These are phyloP conservation scores for Miscanthus sacchariflorus DNA, from an alignment of 202 grass and related monocot species.

Conservation along the genomic window DNA sequence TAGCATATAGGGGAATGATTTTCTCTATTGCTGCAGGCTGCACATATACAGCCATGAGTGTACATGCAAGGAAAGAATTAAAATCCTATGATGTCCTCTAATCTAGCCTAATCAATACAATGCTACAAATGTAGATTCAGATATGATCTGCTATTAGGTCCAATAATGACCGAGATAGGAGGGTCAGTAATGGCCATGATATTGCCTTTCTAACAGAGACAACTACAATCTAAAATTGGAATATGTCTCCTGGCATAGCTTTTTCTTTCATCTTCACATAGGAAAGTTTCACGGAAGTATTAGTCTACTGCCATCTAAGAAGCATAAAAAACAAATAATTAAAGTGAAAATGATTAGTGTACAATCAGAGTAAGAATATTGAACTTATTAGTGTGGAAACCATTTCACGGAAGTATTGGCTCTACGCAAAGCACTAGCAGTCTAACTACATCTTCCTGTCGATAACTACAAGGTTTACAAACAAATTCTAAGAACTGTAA, in stretches of 20 bases:
- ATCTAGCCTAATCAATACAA: neutral
- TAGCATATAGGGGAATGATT: neutral
- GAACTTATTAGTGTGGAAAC: neutral
- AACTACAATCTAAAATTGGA: neutral
- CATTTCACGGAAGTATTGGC: neutral
- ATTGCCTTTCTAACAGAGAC: neutral
- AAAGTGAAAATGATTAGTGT: conserved; percentile 9
- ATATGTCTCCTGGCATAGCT: neutral
- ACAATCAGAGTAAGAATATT: neutral
- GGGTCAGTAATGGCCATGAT: neutral
- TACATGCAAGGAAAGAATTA: neutral
- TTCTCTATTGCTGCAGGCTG: neutral
- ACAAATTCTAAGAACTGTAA: conserved; percentile 15
- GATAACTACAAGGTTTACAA: neutral
- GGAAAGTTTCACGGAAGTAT: conserved; percentile 2
- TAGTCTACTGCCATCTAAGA: conserved; percentile 6
- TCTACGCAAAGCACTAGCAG: neutral
- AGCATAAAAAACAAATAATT: conserved; percentile 11
- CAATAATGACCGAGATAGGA: neutral
- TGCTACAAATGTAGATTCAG: neutral
- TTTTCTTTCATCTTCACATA: neutral
- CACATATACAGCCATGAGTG: neutral
- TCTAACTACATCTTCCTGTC: neutral
- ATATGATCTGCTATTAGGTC: neutral
- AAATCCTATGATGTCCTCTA: neutral